A percentile compares a stretch with the other conserved stretches of the same genome.
Conservation (phyloP, 148 eudicot genomes). For the Linanthus parryae region DNA sequence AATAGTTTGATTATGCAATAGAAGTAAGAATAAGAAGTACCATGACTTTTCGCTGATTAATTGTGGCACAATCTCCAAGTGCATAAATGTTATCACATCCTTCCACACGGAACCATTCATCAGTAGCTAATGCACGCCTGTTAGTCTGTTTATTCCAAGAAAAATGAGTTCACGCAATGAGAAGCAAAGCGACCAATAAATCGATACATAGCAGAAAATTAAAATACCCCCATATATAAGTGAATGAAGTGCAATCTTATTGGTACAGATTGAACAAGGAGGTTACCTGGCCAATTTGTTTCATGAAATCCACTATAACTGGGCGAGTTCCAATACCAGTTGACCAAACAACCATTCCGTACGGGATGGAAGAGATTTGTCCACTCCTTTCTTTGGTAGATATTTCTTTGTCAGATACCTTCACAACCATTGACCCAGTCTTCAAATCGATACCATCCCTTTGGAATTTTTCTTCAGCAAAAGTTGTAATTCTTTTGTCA, state of each 20-base stretch:
- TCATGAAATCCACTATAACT: constrained; percentile 50
- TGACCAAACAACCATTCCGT: constrained; percentile 63
- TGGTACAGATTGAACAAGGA: neutral
- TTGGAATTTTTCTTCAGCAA: constrained; percentile 38
- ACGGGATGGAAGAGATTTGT: constrained; percentile 28
- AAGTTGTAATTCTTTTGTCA: constrained; percentile 43
- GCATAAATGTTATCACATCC: constrained; percentile 33
- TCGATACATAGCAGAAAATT: neutral
- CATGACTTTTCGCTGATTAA: constrained; percentile 49
- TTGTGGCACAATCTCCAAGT: constrained; percentile 49
- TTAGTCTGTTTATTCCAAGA: constrained; percentile 21
- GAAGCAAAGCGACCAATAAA: neutral
- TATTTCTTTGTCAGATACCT: constrained; percentile 35
- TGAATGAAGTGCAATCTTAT: neutral
- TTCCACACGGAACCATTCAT: constrained; percentile 53
- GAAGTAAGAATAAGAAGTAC: constrained; percentile 15
- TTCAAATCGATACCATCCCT: constrained; percentile 46
- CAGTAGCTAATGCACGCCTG: constrained; percentile 47
- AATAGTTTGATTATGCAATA: neutral
- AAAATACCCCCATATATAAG: neutral
- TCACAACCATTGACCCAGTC: constrained; percentile 47
- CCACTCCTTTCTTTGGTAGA: constrained; percentile 35
- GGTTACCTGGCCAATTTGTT: constrained; percentile 53
- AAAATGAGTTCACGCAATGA: neutral
- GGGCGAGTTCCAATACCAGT: constrained; percentile 67